Conservation (phyloP, 2,329 filamentous ascomycete genomes). For the Ilyonectria robusta region DNA sequence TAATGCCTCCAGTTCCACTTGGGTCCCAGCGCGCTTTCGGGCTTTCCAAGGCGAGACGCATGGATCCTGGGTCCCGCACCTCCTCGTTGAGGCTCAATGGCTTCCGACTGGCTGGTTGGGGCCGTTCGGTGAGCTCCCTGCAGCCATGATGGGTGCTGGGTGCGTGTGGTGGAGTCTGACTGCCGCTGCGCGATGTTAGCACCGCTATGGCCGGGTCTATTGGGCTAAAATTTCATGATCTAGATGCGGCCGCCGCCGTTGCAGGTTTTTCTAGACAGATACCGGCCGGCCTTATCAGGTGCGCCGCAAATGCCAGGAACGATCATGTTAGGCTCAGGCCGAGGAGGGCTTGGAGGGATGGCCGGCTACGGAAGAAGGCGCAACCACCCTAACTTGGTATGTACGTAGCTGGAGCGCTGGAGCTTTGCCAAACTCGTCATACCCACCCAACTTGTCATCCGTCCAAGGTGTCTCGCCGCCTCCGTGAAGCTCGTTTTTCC, state of each 20-base stretch:
- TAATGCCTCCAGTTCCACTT: conserved; percentile 23
- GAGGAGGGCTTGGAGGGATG: conserved; percentile 16
- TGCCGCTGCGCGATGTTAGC: conserved; percentile 34
- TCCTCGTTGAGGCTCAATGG: conserved; percentile 13
- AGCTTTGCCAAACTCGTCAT: conserved; percentile 41
- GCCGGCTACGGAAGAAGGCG: conserved; percentile 27
- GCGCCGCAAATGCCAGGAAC: conserved; percentile 19
- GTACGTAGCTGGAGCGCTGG: conserved; percentile 35
- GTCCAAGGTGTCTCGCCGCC: conserved; percentile 38
- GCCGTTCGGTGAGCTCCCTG: conserved; percentile 16
- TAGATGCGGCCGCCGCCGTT: conserved; percentile 38
- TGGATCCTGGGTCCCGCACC: neutral
- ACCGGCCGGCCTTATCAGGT: conserved; percentile 24
- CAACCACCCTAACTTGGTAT: conserved; percentile 8
- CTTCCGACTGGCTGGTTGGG: conserved; percentile 28
- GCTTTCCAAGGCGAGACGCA: conserved; percentile 15
- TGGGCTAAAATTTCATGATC: conserved; percentile 26
- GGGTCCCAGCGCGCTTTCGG: conserved; percentile 4
- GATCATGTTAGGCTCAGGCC: conserved; percentile 15
- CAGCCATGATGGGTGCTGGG: conserved; percentile 20
- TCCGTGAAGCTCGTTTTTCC: conserved; percentile 32
- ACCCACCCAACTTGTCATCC: conserved; percentile 44
- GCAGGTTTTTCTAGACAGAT: conserved; percentile 31
- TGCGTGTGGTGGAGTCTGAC: conserved; percentile 2
- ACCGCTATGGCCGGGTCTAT: conserved; percentile 30